Conservation (phyloP, 2,329 filamentous ascomycete species). For the Xylaria sp. region DNA sequence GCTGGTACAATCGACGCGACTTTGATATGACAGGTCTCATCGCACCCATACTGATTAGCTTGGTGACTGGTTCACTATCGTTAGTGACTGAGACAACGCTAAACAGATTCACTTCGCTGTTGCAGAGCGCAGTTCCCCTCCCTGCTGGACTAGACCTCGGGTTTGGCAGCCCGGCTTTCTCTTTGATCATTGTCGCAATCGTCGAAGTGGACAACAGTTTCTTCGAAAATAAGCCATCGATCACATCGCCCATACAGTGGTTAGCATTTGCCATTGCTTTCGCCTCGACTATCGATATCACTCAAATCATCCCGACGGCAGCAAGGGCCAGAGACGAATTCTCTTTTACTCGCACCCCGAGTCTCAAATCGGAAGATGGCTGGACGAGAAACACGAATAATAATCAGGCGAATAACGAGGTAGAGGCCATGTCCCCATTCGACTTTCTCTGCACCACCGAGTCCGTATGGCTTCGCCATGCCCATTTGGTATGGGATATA, state of each 20-base stretch:
- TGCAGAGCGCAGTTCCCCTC: constrained; percentile 9
- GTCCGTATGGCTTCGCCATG: constrained; percentile 4
- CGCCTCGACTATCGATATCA: constrained; percentile 13
- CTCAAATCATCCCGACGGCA: constrained; percentile 1
- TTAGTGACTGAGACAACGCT: constrained; percentile 14
- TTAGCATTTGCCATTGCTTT: constrained; percentile 15
- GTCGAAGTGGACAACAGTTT: constrained; percentile 19
- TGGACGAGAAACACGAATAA: constrained; percentile 8
- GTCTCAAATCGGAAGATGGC: constrained; percentile 8
- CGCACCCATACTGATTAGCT: constrained; percentile 11
- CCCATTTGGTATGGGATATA: constrained; percentile 14
- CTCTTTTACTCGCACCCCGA: constrained; percentile 12
- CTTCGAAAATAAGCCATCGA: constrained; percentile 16
- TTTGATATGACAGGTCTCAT: constrained; percentile 14
- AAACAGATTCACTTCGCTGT: constrained; percentile 10
- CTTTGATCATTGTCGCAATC: constrained; percentile 11
- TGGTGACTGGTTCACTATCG: constrained; percentile 11
- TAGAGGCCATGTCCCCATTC: constrained; percentile 11
- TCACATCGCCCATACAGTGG: constrained; percentile 17
- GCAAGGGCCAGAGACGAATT: not conserved
- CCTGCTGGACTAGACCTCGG: constrained; percentile 2
- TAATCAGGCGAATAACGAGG: constrained; percentile 8
- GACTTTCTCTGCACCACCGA: not conserved
- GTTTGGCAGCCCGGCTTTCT: constrained; percentile 14
- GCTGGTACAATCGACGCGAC: constrained; percentile 19